phyloP scores from a whole-genome alignment of 1,139 yeast species.

The Lodderomyces jiufengensis region DNA sequence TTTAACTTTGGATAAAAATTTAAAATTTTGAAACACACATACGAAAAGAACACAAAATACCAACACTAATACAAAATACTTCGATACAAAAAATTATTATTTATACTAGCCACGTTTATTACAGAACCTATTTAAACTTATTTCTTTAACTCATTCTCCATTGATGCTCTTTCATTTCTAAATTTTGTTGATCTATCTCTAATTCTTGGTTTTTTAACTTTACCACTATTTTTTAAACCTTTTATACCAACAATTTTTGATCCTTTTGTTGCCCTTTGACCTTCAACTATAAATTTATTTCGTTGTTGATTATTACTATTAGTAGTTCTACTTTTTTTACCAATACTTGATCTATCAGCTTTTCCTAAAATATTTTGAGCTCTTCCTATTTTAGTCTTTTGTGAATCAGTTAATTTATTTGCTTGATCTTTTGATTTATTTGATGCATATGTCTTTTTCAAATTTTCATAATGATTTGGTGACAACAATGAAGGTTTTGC shows the following conservation, averaged over 20 bases:
- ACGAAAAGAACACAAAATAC: too few species aligned
- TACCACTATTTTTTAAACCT: constrained; percentile 41
- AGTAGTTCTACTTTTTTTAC: constrained; percentile 27
- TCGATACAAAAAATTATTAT: too few species aligned
- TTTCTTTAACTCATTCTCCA: constrained; percentile 16
- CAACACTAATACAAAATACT: too few species aligned
- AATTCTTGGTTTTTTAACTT: constrained; percentile 62
- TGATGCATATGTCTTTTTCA: constrained; percentile 23
- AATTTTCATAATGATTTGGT: constrained; percentile 43
- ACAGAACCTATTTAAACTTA: too few species aligned
- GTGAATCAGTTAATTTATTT: constrained; percentile 48
- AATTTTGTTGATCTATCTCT: constrained; percentile 65
- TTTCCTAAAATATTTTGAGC: constrained; percentile 72
- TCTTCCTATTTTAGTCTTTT: constrained; percentile 77
- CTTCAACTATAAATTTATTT: constrained; percentile 49
- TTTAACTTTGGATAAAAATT: too few species aligned
- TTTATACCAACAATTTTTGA: constrained; percentile 56
- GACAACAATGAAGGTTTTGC: constrained; percentile 46
- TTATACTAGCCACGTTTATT: too few species aligned
- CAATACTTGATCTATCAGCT: constrained; percentile 71
- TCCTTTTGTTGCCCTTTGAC: constrained; percentile 76
- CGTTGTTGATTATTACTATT: too few species aligned
- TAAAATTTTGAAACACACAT: too few species aligned
- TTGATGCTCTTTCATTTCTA: constrained; percentile 34
- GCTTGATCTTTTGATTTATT: constrained; percentile 19